phyloP scores from a whole-genome alignment of 2,329 filamentous ascomycete species.

The Pseudocercospora macadamiae region DNA sequence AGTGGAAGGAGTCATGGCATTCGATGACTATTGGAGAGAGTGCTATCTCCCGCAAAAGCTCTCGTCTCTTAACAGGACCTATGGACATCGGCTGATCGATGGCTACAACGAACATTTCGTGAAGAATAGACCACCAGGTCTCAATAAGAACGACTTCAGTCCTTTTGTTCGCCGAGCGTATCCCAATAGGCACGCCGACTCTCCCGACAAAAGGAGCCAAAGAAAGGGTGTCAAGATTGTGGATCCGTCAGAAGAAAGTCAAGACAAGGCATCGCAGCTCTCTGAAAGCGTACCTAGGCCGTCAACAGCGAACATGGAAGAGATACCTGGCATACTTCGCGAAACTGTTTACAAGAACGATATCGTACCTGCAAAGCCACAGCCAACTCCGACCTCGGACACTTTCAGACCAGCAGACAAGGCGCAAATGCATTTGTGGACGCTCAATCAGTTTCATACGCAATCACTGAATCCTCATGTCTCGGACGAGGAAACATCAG shows the following conservation, averaged over 20 bases:
- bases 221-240: constrained; percentile 72
- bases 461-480: constrained; percentile 87
- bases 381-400: constrained; percentile 13
- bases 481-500: constrained; percentile 72
- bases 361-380: background rate
- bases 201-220: constrained; percentile 62
- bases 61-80: constrained; percentile 89
- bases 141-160: constrained; percentile 79
- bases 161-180: constrained; percentile 75
- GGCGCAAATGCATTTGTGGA: constrained; percentile 82
- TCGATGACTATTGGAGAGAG: constrained; percentile 96
- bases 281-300: constrained; percentile 16
- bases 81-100: constrained; percentile 82
- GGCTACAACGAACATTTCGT: constrained; percentile 78
- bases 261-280: constrained; percentile 8
- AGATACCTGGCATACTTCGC: constrained; percentile 16
- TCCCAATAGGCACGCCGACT: constrained; percentile 51
- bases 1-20: constrained; percentile 55
- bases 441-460: constrained; percentile 80
- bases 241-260: constrained; percentile 52
- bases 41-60: constrained; percentile 89
- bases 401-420: constrained; percentile 67
- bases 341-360: constrained; percentile 15
- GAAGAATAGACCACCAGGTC: constrained; percentile 67
- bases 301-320: constrained; percentile 14